These are phyloP conservation scores for Xylaria castorea DNA, from an alignment of 495 filamentous ascomycete genomes.

Conservation along the genomic window DNA sequence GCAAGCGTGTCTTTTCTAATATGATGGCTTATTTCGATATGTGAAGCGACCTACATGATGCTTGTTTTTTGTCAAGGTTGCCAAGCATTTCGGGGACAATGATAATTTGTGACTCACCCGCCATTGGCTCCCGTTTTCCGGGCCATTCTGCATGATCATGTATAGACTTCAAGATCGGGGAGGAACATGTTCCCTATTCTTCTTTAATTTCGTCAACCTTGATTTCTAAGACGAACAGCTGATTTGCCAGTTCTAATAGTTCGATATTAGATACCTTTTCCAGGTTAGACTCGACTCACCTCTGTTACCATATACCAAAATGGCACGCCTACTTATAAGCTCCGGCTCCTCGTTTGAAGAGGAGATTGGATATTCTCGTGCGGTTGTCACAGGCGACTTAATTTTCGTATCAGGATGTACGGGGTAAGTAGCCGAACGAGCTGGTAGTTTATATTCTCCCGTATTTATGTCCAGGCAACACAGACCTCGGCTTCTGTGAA, in stretches of 20 bases:
- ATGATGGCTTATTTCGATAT: background rate
- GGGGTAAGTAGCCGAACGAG: slow-evolving; percentile 33
- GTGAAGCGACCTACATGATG: background rate
- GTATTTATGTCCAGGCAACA: background rate
- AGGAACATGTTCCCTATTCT: background rate
- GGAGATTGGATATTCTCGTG: slow-evolving; percentile 52
- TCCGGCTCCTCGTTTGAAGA: slow-evolving; percentile 50
- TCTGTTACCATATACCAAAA: slow-evolving; percentile 5
- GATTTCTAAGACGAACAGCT: background rate
- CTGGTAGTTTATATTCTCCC: background rate
- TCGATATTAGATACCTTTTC: no score
- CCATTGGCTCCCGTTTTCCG: background rate
- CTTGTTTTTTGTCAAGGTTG: background rate
- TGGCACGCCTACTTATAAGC: slow-evolving; percentile 42
- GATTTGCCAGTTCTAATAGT: background rate
- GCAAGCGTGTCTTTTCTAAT: background rate
- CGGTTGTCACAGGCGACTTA: slow-evolving; percentile 46
- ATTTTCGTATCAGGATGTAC: slow-evolving; percentile 52
- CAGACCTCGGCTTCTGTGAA: background rate
- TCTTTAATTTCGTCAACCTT: background rate
- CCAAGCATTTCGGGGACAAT: background rate
- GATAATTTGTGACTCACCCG: slow-evolving; percentile 3
- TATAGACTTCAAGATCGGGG: background rate
- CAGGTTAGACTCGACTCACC: background rate
- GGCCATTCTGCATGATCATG: background rate